Evolutionary conservation across 2,329 filamentous ascomycete species (phyloP), one percentile per base, ranked within the genome.

Genomic region (Rhinocladiella mackenziei): DNA sequence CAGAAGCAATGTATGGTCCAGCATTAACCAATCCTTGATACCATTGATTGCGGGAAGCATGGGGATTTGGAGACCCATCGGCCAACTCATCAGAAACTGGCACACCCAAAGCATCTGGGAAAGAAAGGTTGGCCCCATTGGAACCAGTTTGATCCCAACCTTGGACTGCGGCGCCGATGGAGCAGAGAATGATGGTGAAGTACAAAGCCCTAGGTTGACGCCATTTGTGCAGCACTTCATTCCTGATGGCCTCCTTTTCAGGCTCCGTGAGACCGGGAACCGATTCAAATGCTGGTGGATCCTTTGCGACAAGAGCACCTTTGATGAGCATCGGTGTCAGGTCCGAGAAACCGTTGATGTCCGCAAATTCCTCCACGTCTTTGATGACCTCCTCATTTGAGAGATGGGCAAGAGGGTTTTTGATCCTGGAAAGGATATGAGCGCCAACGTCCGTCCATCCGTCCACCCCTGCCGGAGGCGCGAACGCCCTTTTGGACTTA

Each of bases 21-120:
- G 63, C 57, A 46, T 85, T 85, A 53, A 85, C 67, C 6, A 84
- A 65, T 23, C 82, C 82, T 13, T 83, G 68, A 32, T 83, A 67
- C 67, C 74, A 77, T 13, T 67, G 66, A 53, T 78, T 74, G 23
- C 62, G 65, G 13, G 62, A 59, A 35, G 66, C 62, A n/a, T 60
- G 51, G 11, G 62, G 62, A 31, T 60, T 61, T 15, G 57, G 51
- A 15, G 50, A 48, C 18, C 53, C 45, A 20, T 50, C 36, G 13
- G 42, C 26, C 13, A 51, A 19, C 1, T 17, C 25, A 14, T 44
- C 36, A 3, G 18, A 15, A n/a, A 74, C 60, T 2, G 63, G 59
- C 18, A 73, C 78, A 28, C 64, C 65, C 34, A 73, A 65, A 8
- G 64, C 67, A 18, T 58, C 56, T 3, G 73, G 72, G 54, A 74